Base-by-base conservation (phyloP, 768 basidiomycete genomes). In the Amanita rubescens region DNA sequence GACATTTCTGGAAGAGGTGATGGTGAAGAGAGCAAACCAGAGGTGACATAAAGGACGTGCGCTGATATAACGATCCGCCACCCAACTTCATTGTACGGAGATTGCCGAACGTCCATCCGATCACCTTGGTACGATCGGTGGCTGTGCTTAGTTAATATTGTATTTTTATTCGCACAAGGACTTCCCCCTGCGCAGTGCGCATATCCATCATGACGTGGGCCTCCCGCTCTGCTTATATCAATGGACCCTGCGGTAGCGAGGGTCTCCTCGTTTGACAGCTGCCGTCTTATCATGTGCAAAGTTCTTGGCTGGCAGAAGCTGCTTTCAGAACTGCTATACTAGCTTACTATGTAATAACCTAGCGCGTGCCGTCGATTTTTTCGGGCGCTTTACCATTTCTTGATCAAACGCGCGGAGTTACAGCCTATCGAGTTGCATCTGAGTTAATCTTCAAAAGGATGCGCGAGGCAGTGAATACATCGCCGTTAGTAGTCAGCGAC, bases 1-100 rank as follows among this genome's bases (percentile, higher is more conserved):
- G 70, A 71, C 72, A 75, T 74, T 60, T 41, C 60, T 53, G 56
- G 43, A 54, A 32, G 44, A 59, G 55, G 60, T 61, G 62, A 58
- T 55, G 57, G 65, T 50, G 55, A 47, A 58, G 58, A 61, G 52
- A 55, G 57, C 25, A 35, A 51, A 59, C 55, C 42, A 48, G 49
- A 41, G 15, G 51, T 54, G 51, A 30, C 51, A 30, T 44, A 44
- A 44, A 44, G 43, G 43, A 25, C 24, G 25, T 15, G 17, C 22
- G 37, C 34, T 27, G 35, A 53, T 53, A 53, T 53, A 53, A 37
- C 30, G 41, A 52, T 43, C 38, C 32, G 43, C 52, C 34, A 20
- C 52, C n/a, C 43, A 46, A 19, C 20, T 35, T 30, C 39, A 14
- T n/a, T 24, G 10, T 3, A 11, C 24, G 52, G 52, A 45, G 32